phyloP scores from a whole-genome alignment of 805 yeast species.

The Kuraishia piskuri region DNA sequence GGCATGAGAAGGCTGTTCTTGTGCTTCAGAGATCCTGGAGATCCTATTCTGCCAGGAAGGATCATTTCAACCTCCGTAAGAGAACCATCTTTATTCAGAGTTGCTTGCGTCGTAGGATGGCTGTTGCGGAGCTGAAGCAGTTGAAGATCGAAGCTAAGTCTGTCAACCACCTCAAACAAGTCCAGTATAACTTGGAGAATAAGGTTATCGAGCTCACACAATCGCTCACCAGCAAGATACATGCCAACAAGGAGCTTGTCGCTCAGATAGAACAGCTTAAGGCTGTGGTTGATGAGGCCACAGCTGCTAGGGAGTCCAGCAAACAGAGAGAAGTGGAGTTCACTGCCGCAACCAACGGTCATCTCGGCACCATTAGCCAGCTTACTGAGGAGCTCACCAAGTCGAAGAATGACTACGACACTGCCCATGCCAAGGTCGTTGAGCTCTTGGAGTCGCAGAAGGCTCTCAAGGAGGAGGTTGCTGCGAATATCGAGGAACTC shows the following conservation, averaged over 20 bases:
- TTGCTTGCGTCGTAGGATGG: constrained; percentile 66
- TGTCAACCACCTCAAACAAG: constrained; percentile 82
- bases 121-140: constrained; percentile 51
- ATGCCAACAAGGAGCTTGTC: constrained; percentile 69
- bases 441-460: constrained; percentile 54
- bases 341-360: constrained; percentile 34
- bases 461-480: constrained; percentile 55
- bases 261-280: constrained; percentile 50
- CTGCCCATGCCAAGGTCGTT: constrained; percentile 51
- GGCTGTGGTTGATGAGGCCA: constrained; percentile 42
- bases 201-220: constrained; percentile 96
- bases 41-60: constrained; percentile 52
- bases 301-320: constrained; percentile 42
- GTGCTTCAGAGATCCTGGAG: constrained; percentile 69
- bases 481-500: constrained; percentile 51
- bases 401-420: constrained; percentile 47
- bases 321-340: constrained; percentile 48
- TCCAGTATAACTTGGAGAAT: constrained; percentile 87
- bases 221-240: constrained; percentile 66
- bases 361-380: constrained; percentile 35
- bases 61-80: constrained; percentile 34
- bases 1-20: constrained; percentile 56
- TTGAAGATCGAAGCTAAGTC: constrained; percentile 87
- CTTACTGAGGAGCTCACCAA: constrained; percentile 47
- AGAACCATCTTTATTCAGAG: constrained; percentile 72